Evolutionary conservation across 1,284 basidiomycete species (phyloP), one percentile per base, ranked within the genome.

Genomic region (Ceratobasidium sp.): DNA sequence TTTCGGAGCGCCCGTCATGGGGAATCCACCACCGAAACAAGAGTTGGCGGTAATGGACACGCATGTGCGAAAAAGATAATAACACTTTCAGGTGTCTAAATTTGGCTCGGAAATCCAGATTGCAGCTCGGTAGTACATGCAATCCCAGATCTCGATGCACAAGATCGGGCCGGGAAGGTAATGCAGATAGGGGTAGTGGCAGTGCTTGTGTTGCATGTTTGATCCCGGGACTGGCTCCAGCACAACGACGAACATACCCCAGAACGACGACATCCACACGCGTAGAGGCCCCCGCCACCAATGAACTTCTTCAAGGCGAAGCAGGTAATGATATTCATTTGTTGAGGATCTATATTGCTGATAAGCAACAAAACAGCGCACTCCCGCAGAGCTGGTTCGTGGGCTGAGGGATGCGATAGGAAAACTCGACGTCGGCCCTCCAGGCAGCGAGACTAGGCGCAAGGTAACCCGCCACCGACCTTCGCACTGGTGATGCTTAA

Each of bases 231-330:
- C 61, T n/a, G 38, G 23, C 44, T 46, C 16, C 3, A 64, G 60
- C 60, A 48, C 60, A 25, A 62, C 42, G 12, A 48, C 61, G 21
- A 64, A 64, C 61, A 64, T 28, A 51, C 5, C 40, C 61, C 25
- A 51, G 25, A 42, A 33, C 38, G 21, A 21, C 30, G 28, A 64
- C 61, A 14, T 44, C 38, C 59, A 59, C 25, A 14, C 21, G 16
- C 42, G 36, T 62, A 62, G 60, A 62, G n/a, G 40, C 40, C 28
- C 28, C 53, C 59, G 49, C 64, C 54, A 66, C 18, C 48, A 59
- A 95, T 96, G 94, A 96, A 96, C 82, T 96, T 96, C 84, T 96
- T 96, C 88, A 95, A 92, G 83, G 89, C 92, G 28, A 95, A 94
- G 80, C 88, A 87, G 51, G 63, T 54, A 56, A 42, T 36, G 40